phyloP scores from a whole-genome alignment of 1,139 yeast genomes.

The Yamadazyma mexicana region DNA sequence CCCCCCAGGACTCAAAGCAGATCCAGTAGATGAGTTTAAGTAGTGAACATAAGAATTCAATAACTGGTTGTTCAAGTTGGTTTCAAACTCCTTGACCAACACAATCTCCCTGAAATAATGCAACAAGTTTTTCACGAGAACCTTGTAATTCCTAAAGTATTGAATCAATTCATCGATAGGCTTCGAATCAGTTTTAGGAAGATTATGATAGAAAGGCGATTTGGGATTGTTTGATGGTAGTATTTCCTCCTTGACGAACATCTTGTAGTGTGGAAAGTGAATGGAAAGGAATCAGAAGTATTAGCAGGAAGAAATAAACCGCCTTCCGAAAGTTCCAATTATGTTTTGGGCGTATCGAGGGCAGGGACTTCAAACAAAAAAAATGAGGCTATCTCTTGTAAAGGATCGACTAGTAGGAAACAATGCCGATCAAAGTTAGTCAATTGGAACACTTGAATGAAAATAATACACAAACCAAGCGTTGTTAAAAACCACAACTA shows the following conservation, averaged over 20 bases:
- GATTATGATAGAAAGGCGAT: conserved; percentile 42
- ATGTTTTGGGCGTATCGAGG: no score
- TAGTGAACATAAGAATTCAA: conserved; percentile 38
- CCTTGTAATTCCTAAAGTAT: conserved; percentile 71
- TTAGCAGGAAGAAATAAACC: no score
- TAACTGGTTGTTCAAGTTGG: conserved; percentile 62
- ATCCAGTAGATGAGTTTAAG: conserved; percentile 3
- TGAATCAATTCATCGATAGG: conserved; percentile 54
- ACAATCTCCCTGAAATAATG: conserved; percentile 63
- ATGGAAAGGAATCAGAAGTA: no score
- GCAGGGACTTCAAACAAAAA: no score
- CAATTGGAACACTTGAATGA: no score
- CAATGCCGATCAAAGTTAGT: no score
- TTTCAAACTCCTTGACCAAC: conserved; percentile 67
- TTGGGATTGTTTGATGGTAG: conserved; percentile 35
- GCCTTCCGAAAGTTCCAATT: no score
- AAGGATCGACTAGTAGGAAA: no score
- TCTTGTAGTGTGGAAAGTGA: neutral
- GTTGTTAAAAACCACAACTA: no score
- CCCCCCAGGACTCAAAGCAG: neutral
- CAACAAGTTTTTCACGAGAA: conserved; percentile 60
- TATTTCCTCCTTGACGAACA: conserved; percentile 28
- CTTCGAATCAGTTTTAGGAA: conserved; percentile 39
- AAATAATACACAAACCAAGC: no score
- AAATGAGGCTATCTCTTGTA: no score